phyloP scores from a whole-genome alignment of 768 basidiomycete genomes.

The Boletus subcaerulescens region DNA sequence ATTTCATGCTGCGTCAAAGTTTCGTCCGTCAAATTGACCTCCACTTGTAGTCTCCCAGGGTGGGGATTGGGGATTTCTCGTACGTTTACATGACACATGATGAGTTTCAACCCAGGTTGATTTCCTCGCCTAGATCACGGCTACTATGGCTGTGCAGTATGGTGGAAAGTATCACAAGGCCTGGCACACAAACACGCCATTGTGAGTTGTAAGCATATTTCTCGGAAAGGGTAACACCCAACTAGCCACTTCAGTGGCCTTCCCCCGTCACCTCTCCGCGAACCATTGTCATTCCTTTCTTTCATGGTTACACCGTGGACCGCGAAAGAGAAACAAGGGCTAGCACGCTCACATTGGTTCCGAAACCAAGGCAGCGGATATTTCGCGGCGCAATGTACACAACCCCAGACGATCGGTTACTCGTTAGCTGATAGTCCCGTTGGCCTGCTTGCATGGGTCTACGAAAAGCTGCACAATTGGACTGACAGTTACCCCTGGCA shows the following conservation, averaged over 20 bases:
- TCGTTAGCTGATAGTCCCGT: slow-evolving; percentile 53
- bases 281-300: slow-evolving; percentile 28
- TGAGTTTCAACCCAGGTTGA: not conserved
- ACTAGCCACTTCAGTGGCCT: slow-evolving; percentile 11
- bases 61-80: slow-evolving; percentile 45
- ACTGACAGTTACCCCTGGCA: slow-evolving; percentile 53
- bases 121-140: slow-evolving; percentile 32
- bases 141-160: slow-evolving; percentile 32
- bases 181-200: slow-evolving; percentile 48
- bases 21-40: not conserved
- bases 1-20: not conserved
- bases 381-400: slow-evolving; percentile 32
- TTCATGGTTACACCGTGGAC: slow-evolving; percentile 27
- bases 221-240: not conserved
- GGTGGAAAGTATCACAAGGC: slow-evolving; percentile 46
- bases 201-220: slow-evolving; percentile 31
- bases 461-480: slow-evolving; percentile 47
- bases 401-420: slow-evolving; percentile 54
- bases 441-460: slow-evolving; percentile 50
- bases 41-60: slow-evolving; percentile 42
- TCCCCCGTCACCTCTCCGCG: slow-evolving; percentile 27
- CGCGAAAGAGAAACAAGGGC: slow-evolving; percentile 21
- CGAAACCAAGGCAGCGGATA: slow-evolving; percentile 30
- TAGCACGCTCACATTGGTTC: slow-evolving; percentile 20
- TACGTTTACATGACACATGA: slow-evolving; percentile 15